Evolutionary conservation across 257 asterid genomes (phyloP), one percentile per base, ranked within the genome.

Genomic region (Leptodermis oblonga): DNA sequence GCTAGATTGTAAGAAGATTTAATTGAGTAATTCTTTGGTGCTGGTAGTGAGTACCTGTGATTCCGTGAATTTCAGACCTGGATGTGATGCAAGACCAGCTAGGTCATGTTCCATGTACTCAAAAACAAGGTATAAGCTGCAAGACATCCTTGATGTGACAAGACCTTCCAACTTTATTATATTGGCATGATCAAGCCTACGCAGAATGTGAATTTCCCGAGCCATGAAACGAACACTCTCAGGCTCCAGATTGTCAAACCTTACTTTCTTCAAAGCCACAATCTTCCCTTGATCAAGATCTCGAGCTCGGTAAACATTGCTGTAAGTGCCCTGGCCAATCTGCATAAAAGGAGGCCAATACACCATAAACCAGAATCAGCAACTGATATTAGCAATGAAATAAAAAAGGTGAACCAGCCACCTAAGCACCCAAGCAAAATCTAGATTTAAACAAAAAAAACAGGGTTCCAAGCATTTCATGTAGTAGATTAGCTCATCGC

Each of bases 171-270:
- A 76, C 74, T 92, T 92, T 68, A 92, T 83, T 52, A 89, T 83
- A 79, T 92, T 92, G 69, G 97, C 97, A 80, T 92, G 98, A 82
- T 85, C 86, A 54, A 92, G 92, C 82, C 85, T 82, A 18, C 98
- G 94, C 71, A 92, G 87, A 73, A 92, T 85, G 76, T 85, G 95
- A 79, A 92, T 92, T 86, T 92, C 98, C 82, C 98, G 83, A 31
- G 98, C 97, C 98, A 92, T 92, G 81, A 92, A 92, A 59, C 95
- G 97, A 73, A 89, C 98, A 79, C 97, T 90, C 82, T 90, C 96
- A 46, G 96, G 97, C 81, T 90, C 97, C 75, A 92, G 84, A 77
- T 89, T 92, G 83, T 92, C 98, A 79, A 92, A 92, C 80, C 98
- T 82, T 70, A 92, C 96, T 81, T 92, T 92, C 88, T 92, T 92